Conservation (phyloP, 306 rosid genomes). For the Malus fusca region DNA sequence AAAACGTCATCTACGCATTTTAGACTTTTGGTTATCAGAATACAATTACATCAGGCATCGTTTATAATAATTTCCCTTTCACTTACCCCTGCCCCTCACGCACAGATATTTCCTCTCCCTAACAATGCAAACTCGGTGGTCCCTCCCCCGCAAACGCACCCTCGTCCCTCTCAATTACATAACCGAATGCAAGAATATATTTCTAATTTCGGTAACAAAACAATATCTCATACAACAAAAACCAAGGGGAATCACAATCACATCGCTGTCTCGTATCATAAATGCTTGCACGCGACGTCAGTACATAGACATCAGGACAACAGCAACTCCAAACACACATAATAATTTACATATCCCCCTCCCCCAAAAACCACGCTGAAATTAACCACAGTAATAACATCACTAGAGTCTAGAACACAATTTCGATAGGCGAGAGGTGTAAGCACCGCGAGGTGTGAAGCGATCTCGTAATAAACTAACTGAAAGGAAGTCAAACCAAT, state of each 20-base stretch:
- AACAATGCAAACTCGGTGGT: conserved; percentile 52
- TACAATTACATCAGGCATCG: not conserved
- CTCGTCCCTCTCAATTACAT: not conserved
- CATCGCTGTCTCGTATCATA: conserved; percentile 53
- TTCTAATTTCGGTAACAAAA: not conserved
- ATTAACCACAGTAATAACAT: not conserved
- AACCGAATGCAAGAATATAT: not conserved
- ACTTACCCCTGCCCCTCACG: not conserved
- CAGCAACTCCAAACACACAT: conserved; percentile 36
- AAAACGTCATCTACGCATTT: no score
- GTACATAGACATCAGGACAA: conserved; percentile 50
- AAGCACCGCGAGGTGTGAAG: no score
- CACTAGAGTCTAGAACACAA: not conserved
- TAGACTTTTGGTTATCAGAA: no score
- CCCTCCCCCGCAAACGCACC: conserved; percentile 14
- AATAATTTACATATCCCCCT: conserved; percentile 35
- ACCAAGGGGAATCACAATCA: not conserved
- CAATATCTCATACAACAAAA: conserved; percentile 2
- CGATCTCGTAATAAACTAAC: no score
- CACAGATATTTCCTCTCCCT: not conserved
- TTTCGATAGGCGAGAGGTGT: no score
- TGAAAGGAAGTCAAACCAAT: no score
- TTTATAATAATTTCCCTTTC: no score
- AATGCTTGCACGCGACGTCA: conserved; percentile 74
- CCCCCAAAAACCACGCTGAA: conserved; percentile 15